Conservation (phyloP, 345 rosid genomes). For the Atalantia buxifolia region DNA sequence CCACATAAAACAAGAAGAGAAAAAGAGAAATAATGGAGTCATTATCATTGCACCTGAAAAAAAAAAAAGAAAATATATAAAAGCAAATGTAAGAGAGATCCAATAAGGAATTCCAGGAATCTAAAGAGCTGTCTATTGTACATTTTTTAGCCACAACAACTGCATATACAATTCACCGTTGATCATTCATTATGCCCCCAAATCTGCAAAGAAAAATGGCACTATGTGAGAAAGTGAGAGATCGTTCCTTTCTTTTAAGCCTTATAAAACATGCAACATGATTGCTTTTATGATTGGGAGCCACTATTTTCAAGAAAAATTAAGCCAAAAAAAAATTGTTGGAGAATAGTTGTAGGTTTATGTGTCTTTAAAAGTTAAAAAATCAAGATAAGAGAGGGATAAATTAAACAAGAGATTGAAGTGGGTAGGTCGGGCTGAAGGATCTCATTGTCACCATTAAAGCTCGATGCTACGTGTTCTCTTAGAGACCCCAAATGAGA, state of each 20-base stretch:
- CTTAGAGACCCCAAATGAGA: neutral
- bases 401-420: conserved; percentile 13
- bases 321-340: neutral
- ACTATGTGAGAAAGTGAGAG: neutral
- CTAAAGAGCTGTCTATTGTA: neutral
- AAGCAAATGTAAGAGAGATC: neutral
- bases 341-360: neutral
- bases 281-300: conserved; percentile 18
- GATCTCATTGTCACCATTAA: conserved; percentile 44
- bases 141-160: neutral
- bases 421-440: conserved; percentile 37
- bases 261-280: conserved; percentile 3
- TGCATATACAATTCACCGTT: neutral
- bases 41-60: conserved; percentile 5
- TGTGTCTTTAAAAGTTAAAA: too few relatives aligned
- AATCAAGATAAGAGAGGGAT: neutral
- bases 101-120: conserved; percentile 6
- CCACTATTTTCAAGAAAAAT: neutral
- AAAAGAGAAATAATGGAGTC: neutral
- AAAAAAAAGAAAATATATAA: neutral
- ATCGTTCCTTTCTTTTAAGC: neutral
- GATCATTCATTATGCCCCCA: neutral
- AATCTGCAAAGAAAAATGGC: neutral
- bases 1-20: neutral
- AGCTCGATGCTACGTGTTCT: conserved; percentile 25